Base-by-base conservation (phyloP, 768 basidiomycete species). In the Plicaturopsis crispa region DNA sequence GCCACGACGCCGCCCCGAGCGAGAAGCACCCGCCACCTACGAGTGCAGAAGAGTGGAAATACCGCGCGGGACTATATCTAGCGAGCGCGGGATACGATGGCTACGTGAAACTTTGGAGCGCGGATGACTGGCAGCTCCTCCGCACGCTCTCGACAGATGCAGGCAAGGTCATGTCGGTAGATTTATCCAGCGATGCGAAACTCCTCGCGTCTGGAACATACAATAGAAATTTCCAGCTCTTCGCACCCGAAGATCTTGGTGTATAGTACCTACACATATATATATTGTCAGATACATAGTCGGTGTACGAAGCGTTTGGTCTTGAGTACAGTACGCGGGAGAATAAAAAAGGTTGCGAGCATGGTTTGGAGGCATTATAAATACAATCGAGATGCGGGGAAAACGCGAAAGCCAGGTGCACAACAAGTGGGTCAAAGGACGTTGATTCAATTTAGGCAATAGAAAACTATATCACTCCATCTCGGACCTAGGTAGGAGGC, bases 121-220 rank as follows among this genome's bases (percentile, higher is more conserved):
- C 93, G 33, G 96, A 98, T 55, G 96, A 99, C 53, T 99, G 96
- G 96, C 91, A 90, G 51, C 65, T 93, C 31, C 70, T 96, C 36
- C 75, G 82, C 45, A 85, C 85, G 31, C 69, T 99, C 41, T 80
- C 90, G 36, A 93, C 91, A 16, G 94, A 98, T 54, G 83, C 85
- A 19, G 91, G 93, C n/a, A 98, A 97, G 61, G 93, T 97, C 43
- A 99, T 98, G 96, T 89, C 87, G 5, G 92, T 97, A 7, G 96
- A 99, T 56, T 70, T 98, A 16, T 79, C 82, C 19, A 70, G 71
- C 38, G 89, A 94, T 56, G 88, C 81, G 10, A 80, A 78, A 50
- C 70, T 88, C 54, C 72, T 96, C 31, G 93, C 82, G 4, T 85
- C 84, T 4, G 92, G 92, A 24, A 92, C 89, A 31, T 94, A 89